phyloP scores from a whole-genome alignment of 306 rosid genomes.

The Cicer chorassanicum region DNA sequence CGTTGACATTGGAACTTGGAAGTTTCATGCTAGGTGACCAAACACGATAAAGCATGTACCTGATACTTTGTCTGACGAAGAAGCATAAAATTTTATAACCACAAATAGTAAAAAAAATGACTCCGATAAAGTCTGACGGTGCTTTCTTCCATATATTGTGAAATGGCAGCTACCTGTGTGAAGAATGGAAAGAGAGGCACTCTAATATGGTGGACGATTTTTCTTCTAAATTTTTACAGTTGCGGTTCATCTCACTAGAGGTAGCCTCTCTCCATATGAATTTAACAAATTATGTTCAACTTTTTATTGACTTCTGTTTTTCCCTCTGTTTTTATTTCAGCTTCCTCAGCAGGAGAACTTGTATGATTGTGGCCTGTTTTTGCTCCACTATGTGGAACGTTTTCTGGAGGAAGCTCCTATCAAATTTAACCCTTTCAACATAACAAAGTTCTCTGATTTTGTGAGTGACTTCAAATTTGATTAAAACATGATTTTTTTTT shows the following conservation, averaged over 20 bases:
- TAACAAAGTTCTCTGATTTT: slow-evolving; percentile 60
- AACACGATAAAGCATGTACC: slow-evolving; percentile 12
- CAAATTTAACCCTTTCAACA: slow-evolving; percentile 61
- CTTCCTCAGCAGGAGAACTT: slow-evolving; percentile 84
- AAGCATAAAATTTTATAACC: slow-evolving; percentile 7
- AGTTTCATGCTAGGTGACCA: slow-evolving; percentile 3
- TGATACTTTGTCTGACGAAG: not conserved
- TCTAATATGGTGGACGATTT: slow-evolving; percentile 48
- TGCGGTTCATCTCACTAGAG: slow-evolving; percentile 67
- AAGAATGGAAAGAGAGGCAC: slow-evolving; percentile 82
- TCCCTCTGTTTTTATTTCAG: slow-evolving; percentile 49
- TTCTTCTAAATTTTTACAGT: slow-evolving; percentile 56
- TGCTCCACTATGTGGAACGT: slow-evolving; percentile 80
- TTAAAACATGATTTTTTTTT: not conserved
- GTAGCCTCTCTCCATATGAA: slow-evolving; percentile 44
- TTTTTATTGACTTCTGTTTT: slow-evolving; percentile 30
- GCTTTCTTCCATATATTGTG: slow-evolving; percentile 28
- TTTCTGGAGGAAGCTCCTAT: slow-evolving; percentile 71
- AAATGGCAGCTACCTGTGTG: slow-evolving; percentile 66
- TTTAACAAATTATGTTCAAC: slow-evolving; percentile 10
- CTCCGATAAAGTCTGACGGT: slow-evolving; percentile 27
- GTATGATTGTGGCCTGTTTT: slow-evolving; percentile 82
- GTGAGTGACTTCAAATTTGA: slow-evolving; percentile 58
- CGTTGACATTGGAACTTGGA: not conserved
- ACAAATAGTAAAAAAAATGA: slow-evolving; percentile 21